Conservation (phyloP, 306 rosid species). For the Acacia melanoxylon region DNA sequence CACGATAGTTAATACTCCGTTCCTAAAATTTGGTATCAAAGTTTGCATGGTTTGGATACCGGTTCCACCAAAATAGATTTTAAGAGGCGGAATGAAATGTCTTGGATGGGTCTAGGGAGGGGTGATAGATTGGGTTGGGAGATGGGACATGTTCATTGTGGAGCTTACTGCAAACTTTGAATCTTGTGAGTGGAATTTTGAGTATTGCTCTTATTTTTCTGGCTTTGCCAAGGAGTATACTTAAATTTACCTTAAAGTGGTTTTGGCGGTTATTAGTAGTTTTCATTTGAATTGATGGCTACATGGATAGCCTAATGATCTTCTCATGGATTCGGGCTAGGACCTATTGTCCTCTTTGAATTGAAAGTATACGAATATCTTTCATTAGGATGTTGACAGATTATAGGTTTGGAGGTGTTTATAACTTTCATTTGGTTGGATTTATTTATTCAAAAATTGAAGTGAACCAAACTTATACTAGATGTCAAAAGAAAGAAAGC, state of each 20-base stretch:
- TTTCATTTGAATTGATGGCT: constrained; percentile 3
- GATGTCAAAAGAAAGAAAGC: background rate
- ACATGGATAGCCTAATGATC: background rate
- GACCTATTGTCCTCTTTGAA: background rate
- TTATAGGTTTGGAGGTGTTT: background rate
- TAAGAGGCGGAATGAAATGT: too few species aligned
- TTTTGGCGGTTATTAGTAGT: background rate
- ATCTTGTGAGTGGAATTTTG: constrained; percentile 11
- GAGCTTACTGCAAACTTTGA: constrained; percentile 4
- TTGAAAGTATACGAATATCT: background rate
- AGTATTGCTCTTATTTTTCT: background rate
- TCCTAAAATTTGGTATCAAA: too few species aligned
- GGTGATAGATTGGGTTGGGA: too few species aligned
- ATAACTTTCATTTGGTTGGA: background rate
- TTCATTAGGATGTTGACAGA: background rate
- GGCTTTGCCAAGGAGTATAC: background rate
- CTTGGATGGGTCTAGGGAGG: too few species aligned
- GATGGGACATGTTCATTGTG: background rate
- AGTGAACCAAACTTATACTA: background rate
- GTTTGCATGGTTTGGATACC: too few species aligned
- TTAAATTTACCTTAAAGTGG: constrained; percentile 6
- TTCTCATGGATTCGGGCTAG: background rate
- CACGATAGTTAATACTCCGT: too few species aligned
- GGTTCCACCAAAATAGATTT: too few species aligned
- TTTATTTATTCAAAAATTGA: background rate